phyloP scores from a whole-genome alignment of 2,329 filamentous ascomycete genomes.

The Xylaria digitata region DNA sequence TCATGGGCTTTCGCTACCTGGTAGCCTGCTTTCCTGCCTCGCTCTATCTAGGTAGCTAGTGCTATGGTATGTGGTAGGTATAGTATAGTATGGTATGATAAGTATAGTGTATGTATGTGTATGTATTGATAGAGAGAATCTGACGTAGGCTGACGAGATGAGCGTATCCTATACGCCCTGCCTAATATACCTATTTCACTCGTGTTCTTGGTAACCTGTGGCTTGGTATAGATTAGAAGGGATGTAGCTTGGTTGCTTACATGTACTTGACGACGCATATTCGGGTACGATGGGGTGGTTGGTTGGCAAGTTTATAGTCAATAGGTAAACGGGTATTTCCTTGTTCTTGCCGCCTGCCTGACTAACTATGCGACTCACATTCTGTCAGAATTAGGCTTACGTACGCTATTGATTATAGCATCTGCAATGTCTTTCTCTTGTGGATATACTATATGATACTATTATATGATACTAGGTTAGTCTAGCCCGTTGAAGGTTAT shows the following conservation, averaged over 20 bases:
- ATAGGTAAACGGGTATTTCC: too few species aligned
- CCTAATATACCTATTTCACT: slow-evolving; percentile 7
- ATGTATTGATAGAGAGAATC: background rate
- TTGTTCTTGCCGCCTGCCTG: too few species aligned
- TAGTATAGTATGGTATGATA: too few species aligned
- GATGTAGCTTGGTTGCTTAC: background rate
- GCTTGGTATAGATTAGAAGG: too few species aligned
- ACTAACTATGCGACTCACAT: too few species aligned
- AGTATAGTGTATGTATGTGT: too few species aligned
- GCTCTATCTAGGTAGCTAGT: background rate
- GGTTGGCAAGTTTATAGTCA: too few species aligned
- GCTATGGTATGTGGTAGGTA: too few species aligned
- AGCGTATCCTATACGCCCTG: slow-evolving; percentile 10
- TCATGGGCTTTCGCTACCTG: slow-evolving; percentile 6
- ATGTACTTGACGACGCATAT: too few species aligned
- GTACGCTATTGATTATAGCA: background rate
- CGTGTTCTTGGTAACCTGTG: background rate
- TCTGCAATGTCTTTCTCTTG: background rate
- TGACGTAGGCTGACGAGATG: slow-evolving; percentile 8
- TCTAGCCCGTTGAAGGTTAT: slow-evolving; percentile 24
- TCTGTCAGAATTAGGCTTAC: too few species aligned
- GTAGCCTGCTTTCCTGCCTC: slow-evolving; percentile 12
- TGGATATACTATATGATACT: background rate
- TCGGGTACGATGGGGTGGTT: too few species aligned
- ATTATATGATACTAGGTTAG: background rate